A percentile compares a stretch with the other conserved stretches of the same genome.
phyloP scores from a whole-genome alignment of 23 red algal species.

The Gracilariopsis chorda region DNA sequence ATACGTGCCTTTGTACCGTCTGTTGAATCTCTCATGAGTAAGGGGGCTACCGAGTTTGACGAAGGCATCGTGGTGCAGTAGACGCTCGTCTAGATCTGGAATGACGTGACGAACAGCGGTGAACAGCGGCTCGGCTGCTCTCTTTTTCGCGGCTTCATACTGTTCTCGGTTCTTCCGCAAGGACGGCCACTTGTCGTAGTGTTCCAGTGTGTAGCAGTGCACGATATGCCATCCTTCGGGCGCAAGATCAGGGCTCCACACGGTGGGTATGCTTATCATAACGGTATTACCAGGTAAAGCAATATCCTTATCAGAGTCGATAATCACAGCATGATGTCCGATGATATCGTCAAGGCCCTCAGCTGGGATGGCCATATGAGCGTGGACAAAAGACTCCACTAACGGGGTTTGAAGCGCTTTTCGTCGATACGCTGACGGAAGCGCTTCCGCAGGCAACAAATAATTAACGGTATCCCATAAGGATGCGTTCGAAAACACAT shows the following conservation, averaged over 20 bases:
- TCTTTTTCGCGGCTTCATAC: slow-evolving; percentile 66
- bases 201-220: slow-evolving; percentile 82
- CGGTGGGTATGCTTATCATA: slow-evolving; percentile 72
- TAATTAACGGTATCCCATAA: slow-evolving; percentile 65
- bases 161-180: slow-evolving; percentile 6
- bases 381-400: slow-evolving; percentile 76
- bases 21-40: slow-evolving; percentile 70
- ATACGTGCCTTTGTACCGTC: slow-evolving; percentile 74
- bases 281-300: slow-evolving; percentile 68
- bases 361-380: slow-evolving; percentile 57
- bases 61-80: slow-evolving; percentile 36
- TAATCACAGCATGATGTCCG: slow-evolving; percentile 73
- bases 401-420: slow-evolving; percentile 44
- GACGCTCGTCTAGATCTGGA: slow-evolving; percentile 62
- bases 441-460: not conserved
- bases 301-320: slow-evolving; percentile 62
- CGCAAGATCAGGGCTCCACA: slow-evolving; percentile 71
- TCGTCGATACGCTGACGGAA: slow-evolving; percentile 10
- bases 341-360: slow-evolving; percentile 34
- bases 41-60: slow-evolving; percentile 74
- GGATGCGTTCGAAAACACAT: slow-evolving; percentile 73
- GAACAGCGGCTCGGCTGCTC: slow-evolving; percentile 56
- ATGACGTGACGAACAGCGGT: slow-evolving; percentile 66
- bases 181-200: slow-evolving; percentile 61
- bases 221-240: slow-evolving; percentile 72